Evolutionary conservation across 2,329 filamentous ascomycete species (phyloP), one percentile per base, ranked within the genome.

Genomic region (Beauveria brongniartii): DNA sequence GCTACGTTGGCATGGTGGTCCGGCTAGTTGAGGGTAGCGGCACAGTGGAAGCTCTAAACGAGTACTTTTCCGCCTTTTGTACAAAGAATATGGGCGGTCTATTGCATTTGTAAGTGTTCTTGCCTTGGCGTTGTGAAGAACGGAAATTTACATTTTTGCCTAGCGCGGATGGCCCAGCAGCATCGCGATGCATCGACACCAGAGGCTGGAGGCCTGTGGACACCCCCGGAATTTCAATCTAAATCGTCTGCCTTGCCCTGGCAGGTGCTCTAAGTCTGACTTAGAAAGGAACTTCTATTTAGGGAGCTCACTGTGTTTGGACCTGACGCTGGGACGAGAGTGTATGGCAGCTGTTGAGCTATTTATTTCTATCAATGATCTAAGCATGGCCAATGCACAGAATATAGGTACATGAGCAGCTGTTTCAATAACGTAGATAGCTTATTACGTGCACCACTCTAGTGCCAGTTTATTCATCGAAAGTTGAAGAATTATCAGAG

Each of bases 31-130:
- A 93, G 72, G 92, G 92, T 0, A 84, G 75, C 61, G 90, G 85
- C 18, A 96, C 92, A 0, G 85, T 90, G 0, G 89, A 95, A 68
- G 90, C 87, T 18, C 76, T 97, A 67, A 90, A 97, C 69, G 80
- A 82, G 64, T 97, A 96, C 72, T 97, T 96, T 74, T 80, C 81
- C 5, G 73, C 85, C 1, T 92, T 96, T 67, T 82, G 82, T 59
- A 82, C 84, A 12, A 91, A 88, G 76, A 80, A 76, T 61, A 65
- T 82, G 20, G 78, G 79, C 3, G 63, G 67, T 24, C 62, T 67
- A 55, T 63, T 69, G 14, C 70, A 72, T 47, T 61, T 70, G 56
- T 71, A 66, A 64, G 43, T 61, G 14, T 5, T 5, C 16, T 47
- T 3, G 16, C 6, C 16, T 4, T 18, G 5, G 22, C 22, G 12